Conservation (phyloP, 202 grass and related monocot species). For the Brachypodium distachyon region DNA sequence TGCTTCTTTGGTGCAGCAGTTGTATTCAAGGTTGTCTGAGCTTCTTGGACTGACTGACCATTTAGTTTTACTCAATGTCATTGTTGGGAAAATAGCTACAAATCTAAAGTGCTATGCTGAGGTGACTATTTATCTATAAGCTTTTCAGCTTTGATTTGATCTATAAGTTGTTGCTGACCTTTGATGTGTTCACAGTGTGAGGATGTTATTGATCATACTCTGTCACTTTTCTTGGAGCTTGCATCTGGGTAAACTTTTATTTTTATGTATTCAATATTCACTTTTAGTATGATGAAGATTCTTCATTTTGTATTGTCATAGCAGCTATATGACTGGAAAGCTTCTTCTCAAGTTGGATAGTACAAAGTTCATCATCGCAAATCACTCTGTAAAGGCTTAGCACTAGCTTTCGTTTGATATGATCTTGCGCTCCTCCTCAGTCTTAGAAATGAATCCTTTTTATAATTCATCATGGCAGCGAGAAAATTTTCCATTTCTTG, state of each 20-base stretch:
- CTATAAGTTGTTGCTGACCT: conserved; percentile 34
- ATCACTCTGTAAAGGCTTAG: conserved; percentile 62
- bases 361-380: conserved; percentile 91
- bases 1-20: conserved; percentile 71
- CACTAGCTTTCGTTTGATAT: conserved; percentile 12
- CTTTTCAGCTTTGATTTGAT: conserved; percentile 10
- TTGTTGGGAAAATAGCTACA: conserved; percentile 96
- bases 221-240: conserved; percentile 83
- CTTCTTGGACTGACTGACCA: conserved; percentile 97
- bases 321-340: conserved; percentile 99
- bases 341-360: conserved; percentile 92
- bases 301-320: conserved; percentile 27
- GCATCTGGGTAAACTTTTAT: conserved; percentile 77
- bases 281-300: conserved; percentile 20
- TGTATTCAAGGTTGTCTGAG: conserved; percentile 95
- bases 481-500: conserved; percentile 84
- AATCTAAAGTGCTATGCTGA: conserved; percentile 93
- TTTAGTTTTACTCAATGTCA: conserved; percentile 97
- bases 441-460: conserved; percentile 24
- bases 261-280: conserved; percentile 3
- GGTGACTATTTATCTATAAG: conserved; percentile 43
- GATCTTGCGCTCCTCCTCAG: not conserved
- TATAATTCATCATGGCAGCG: conserved; percentile 35
- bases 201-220: conserved; percentile 94
- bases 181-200: conserved; percentile 59